phyloP scores from a whole-genome alignment of 352 stramenopile species.

The Hyaloperonospora brassicae region DNA sequence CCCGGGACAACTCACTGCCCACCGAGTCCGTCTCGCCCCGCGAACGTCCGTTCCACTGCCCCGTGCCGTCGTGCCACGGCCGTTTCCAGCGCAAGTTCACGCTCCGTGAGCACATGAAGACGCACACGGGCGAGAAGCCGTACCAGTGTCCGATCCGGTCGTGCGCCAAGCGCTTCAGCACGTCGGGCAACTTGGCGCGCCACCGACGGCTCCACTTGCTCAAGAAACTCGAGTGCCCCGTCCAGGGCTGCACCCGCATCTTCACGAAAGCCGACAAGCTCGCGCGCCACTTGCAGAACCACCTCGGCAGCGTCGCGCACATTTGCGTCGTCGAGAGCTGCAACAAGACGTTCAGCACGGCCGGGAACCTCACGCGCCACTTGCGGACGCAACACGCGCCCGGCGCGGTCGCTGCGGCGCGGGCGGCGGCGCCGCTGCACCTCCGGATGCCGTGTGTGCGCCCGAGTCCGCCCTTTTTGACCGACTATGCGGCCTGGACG shows the following conservation, averaged over 20 bases:
- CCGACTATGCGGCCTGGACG: slow-evolving; percentile 27
- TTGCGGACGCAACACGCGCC: slow-evolving; percentile 54
- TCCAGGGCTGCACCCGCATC: slow-evolving; percentile 38
- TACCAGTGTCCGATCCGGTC: slow-evolving; percentile 46
- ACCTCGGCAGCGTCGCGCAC: slow-evolving; percentile 45
- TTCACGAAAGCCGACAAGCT: slow-evolving; percentile 54
- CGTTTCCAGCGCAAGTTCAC: slow-evolving; percentile 71
- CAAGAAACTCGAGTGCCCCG: slow-evolving; percentile 42
- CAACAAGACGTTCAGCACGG: slow-evolving; percentile 59
- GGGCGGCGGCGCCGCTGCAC: slow-evolving; percentile 13
- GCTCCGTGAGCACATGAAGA: slow-evolving; percentile 74
- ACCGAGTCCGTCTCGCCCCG: slow-evolving; percentile 5
- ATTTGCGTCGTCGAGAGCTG: slow-evolving; percentile 50
- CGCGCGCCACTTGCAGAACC: slow-evolving; percentile 40
- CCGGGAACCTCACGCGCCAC: slow-evolving; percentile 60
- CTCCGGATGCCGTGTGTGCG: slow-evolving; percentile 14
- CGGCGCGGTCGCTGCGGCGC: slow-evolving; percentile 26
- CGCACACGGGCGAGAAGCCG: slow-evolving; percentile 71
- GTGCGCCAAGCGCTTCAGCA: slow-evolving; percentile 56
- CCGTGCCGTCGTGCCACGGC: slow-evolving; percentile 30
- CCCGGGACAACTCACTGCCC: background rate
- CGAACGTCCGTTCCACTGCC: slow-evolving; percentile 35
- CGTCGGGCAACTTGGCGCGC: slow-evolving; percentile 51
- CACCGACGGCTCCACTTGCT: slow-evolving; percentile 45
- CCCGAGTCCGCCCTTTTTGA: slow-evolving; percentile 14